A percentile compares a stretch with the other conserved stretches of the same genome.
phyloP scores from a whole-genome alignment of 2,329 filamentous ascomycete genomes.

The Neopestalotiopsis clavispora region DNA sequence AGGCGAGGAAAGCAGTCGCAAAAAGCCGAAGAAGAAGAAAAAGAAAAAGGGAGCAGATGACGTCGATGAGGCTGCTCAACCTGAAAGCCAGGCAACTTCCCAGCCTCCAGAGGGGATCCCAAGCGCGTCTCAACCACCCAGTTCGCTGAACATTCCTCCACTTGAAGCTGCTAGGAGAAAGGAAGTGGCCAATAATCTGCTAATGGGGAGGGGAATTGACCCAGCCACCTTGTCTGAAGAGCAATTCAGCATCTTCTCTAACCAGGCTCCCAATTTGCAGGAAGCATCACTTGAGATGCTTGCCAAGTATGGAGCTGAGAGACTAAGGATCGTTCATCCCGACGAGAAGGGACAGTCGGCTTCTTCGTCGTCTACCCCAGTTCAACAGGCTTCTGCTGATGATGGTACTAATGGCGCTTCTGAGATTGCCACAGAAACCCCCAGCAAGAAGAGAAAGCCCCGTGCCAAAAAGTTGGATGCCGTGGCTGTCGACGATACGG shows the following conservation, averaged over 20 bases:
- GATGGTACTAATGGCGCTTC: constrained; percentile 19
- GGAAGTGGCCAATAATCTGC: constrained; percentile 52
- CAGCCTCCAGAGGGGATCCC: constrained; percentile 22
- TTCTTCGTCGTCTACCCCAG: constrained; percentile 31
- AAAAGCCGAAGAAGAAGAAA: constrained; percentile 32
- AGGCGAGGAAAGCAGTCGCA: constrained; percentile 32
- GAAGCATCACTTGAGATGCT: constrained; percentile 61
- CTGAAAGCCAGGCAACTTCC: constrained; percentile 16
- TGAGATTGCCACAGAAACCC: constrained; percentile 26
- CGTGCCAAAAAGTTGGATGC: constrained; percentile 31
- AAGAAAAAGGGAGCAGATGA: constrained; percentile 30
- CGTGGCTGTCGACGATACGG: constrained; percentile 28
- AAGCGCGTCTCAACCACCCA: constrained; percentile 26
- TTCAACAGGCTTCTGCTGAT: constrained; percentile 23
- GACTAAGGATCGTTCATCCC: constrained; percentile 61
- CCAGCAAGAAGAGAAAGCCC: constrained; percentile 32
- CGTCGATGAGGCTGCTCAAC: constrained; percentile 19
- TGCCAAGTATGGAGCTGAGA: constrained; percentile 60
- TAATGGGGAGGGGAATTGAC: constrained; percentile 53
- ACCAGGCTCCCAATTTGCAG: constrained; percentile 62
- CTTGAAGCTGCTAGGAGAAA: constrained; percentile 56
- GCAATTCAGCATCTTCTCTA: constrained; percentile 64
- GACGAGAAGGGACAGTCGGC: constrained; percentile 38
- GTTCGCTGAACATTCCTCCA: constrained; percentile 46
- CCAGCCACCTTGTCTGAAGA: constrained; percentile 56